Base-by-base conservation (phyloP, 2,329 filamentous ascomycete genomes). In the Colletotrichum orchidophilum region DNA sequence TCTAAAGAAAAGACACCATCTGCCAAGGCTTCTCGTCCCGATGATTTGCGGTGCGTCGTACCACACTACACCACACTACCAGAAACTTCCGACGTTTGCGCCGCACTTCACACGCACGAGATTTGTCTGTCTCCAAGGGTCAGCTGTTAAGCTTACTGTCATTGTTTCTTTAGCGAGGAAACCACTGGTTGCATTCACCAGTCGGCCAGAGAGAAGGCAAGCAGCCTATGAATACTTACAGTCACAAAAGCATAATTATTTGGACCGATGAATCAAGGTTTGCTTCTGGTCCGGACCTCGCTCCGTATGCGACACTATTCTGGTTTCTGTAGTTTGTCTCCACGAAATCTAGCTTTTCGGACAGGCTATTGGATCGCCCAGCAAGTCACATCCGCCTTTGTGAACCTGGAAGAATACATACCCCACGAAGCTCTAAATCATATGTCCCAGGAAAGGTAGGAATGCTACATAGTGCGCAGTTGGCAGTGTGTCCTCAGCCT, bases 21-120 rank as follows among this genome's bases (percentile, higher is more conserved):
- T n/a, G 46, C 69, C 42, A 71, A 59, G 64, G 33, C 42, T 42
- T 59, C 26, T 52, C 33, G 64, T 63, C 42, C 64, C 24, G 53
- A 27, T 39, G 57, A 49, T 33, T 57, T 31, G 54, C 57, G 62
- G 57, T 53, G 63, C 57, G 52, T 53, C 33, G 49, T 13, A 33
- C 31, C 62, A 29, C 46, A 21, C 39, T n/a, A 9, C 18, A 26
- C 24, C 50, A 31, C n/a, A 27, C 26, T 52, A 12, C 24, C 64
- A 65, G 46, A 57, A 66, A 66, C 58, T 53, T 42, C 15, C 27
- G 35, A 55, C 55, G 39, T 53, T 46, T 57, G 46, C 39, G 35
- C 57, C 31, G 35, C 49, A 54, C 33, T 27, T 58, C 42, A 62
- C 60, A 66, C 39, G 49, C 24, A 13, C 46, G 18, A 50, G 55